These are phyloP conservation scores for Pseudognaphalium luteoalbum DNA, from an alignment of 129 eudicot genomes.

Conservation along the genomic window DNA sequence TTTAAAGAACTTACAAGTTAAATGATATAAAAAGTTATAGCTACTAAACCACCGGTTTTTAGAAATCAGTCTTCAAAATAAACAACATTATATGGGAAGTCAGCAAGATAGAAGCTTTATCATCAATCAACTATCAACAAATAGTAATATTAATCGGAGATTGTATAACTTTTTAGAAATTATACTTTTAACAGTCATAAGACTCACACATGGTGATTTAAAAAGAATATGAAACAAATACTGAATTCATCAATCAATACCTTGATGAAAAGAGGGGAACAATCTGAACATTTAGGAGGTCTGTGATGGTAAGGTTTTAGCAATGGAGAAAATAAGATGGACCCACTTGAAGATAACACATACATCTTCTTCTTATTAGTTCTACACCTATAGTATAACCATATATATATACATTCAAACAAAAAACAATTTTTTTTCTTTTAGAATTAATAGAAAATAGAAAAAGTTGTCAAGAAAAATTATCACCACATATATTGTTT, in stretches of 20 bases:
- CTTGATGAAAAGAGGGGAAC: constrained; percentile 71
- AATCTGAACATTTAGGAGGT: constrained; percentile 71
- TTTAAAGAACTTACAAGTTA: too few relatives aligned
- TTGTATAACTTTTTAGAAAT: neutral
- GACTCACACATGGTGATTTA: neutral
- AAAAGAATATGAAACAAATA: neutral
- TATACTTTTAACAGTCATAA: neutral
- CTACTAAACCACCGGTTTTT: too few relatives aligned
- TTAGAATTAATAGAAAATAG: too few relatives aligned
- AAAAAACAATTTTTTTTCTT: too few relatives aligned
- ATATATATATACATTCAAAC: too few relatives aligned
- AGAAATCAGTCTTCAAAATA: neutral
- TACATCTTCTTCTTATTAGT: constrained; percentile 65
- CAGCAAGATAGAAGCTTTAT: neutral
- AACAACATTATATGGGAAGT: neutral
- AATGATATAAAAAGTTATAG: too few relatives aligned
- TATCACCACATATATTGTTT: constrained; percentile 23
- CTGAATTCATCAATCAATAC: constrained; percentile 26
- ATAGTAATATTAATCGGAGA: too few relatives aligned
- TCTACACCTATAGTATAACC: too few relatives aligned
- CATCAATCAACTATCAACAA: neutral
- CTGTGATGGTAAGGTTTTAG: constrained; percentile 70
- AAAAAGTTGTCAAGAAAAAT: neutral
- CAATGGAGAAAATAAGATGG: constrained; percentile 53
- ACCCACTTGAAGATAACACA: constrained; percentile 67